Evolutionary conservation across 768 basidiomycete genomes (phyloP), one percentile per base, ranked within the genome.

Genomic region (Hypholoma sublateritium): DNA sequence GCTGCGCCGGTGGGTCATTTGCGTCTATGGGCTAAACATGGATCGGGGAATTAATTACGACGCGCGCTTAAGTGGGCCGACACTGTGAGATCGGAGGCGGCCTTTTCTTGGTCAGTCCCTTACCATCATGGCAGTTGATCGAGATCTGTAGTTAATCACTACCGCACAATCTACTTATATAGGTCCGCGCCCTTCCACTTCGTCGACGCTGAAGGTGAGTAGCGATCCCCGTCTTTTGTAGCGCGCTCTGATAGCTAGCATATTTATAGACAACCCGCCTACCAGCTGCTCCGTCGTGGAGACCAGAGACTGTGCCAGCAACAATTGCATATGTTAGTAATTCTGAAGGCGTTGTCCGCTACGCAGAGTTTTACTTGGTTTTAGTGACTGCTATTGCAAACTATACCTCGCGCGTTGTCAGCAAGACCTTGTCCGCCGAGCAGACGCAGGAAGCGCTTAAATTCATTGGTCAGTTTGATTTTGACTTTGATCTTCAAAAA

Each of bases 341-440:
- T 41, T 39, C n/a, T 7, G 24, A 8, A 41, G 25, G 5, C n/a
- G 13, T 16, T 56, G 37, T 25, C 3, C 25, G 13, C 45, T 17
- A n/a, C 34, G 37, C 32, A 17, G 19, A 45, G 24, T 24, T 22
- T 21, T 46, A 47, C 9, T 17, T 17, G 1, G 1, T 16, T 11
- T 24, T 28, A 83, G 82, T 83, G 54, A 76, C 73, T 35, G 82
- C 83, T 24, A 83, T 83, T 58, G 79, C 82, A 1, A 84, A 84
- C 66, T 84, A 83, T 62, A 85, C 82, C 3, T 72, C 67, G 13
- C 78, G 81, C 12, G 74, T 83, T 17, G 70, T 74, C 11, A 68
- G 80, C 50, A 74, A 76, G 4, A 65, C 69, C 5, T 71, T 84
- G 19, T 72, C 72, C 37, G 69, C 69, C 5, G 62, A 68, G 1